A percentile compares a stretch with the other conserved stretches of the same genome.
phyloP scores from a whole-genome alignment of 257 asterid genomes.

The Solanum microdontum region DNA sequence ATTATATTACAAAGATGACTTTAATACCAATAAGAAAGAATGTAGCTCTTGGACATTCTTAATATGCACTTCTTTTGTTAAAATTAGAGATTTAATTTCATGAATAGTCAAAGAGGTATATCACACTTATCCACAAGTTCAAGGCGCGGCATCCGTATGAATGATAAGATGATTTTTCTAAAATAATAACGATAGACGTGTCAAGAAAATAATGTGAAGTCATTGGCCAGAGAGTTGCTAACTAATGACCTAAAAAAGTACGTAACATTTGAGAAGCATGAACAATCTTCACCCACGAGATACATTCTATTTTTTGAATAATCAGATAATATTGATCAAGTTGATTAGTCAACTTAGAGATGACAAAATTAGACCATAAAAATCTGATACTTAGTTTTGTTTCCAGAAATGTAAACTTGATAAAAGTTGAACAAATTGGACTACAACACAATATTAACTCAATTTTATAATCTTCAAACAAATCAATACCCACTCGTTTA shows the following conservation, averaged over 20 bases:
- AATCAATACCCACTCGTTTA: background rate
- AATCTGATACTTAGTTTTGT: background rate
- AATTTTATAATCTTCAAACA: no score
- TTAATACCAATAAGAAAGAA: background rate
- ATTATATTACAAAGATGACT: background rate
- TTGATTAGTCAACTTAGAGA: background rate
- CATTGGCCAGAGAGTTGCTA: background rate
- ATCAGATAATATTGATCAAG: background rate
- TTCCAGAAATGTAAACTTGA: rapidly evolving
- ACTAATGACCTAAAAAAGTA: background rate
- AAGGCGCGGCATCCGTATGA: background rate
- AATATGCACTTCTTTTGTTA: background rate
- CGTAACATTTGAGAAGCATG: background rate
- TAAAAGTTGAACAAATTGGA: background rate
- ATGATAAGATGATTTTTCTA: background rate
- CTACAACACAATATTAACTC: background rate
- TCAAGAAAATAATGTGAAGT: background rate
- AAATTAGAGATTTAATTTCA: background rate
- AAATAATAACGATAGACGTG: background rate
- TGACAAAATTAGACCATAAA: background rate
- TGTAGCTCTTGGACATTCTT: background rate
- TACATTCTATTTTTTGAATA: background rate
- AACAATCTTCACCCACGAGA: background rate
- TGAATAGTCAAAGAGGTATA: background rate
- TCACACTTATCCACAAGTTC: background rate